Conservation (phyloP, 202 grass and related monocot species). For the Schoenoplectus tabernaemontani region DNA sequence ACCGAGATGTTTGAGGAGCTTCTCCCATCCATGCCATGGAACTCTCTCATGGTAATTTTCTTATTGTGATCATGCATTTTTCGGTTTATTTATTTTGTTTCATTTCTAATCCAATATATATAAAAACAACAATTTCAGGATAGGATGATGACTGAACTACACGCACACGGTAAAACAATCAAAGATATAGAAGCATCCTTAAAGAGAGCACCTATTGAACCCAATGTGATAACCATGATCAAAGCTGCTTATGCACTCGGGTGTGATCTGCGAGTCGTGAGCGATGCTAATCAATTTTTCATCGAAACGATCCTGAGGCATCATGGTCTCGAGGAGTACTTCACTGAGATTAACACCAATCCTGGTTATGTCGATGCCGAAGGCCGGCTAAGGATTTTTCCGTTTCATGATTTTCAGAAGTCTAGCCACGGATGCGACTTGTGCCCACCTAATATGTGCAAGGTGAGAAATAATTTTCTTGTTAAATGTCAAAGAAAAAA, state of each 20-base stretch:
- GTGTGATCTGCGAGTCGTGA: constrained; percentile 64
- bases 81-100: neutral
- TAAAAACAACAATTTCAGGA: constrained; percentile 25
- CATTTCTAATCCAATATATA: neutral
- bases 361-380: constrained; percentile 40
- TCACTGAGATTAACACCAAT: constrained; percentile 75
- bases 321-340: constrained; percentile 50
- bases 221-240: constrained; percentile 32
- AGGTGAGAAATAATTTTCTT: constrained; percentile 14
- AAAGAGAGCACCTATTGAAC: constrained; percentile 32
- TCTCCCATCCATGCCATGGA: constrained; percentile 70
- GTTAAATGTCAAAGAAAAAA: neutral
- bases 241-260: constrained; percentile 35
- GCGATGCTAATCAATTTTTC: constrained; percentile 78
- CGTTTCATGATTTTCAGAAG: constrained; percentile 40
- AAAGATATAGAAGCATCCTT: constrained; percentile 36
- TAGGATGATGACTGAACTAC: constrained; percentile 47
- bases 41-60: constrained; percentile 46
- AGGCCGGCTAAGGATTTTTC: constrained; percentile 53
- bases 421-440: constrained; percentile 46
- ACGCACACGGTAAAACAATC: constrained; percentile 29
- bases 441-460: constrained; percentile 93
- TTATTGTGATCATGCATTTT: neutral
- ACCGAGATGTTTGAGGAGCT: constrained; percentile 62
- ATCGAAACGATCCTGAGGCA: constrained; percentile 60